Evolutionary conservation across 148 eudicot genomes (phyloP).

Genomic region (Selenicereus undatus): DNA sequence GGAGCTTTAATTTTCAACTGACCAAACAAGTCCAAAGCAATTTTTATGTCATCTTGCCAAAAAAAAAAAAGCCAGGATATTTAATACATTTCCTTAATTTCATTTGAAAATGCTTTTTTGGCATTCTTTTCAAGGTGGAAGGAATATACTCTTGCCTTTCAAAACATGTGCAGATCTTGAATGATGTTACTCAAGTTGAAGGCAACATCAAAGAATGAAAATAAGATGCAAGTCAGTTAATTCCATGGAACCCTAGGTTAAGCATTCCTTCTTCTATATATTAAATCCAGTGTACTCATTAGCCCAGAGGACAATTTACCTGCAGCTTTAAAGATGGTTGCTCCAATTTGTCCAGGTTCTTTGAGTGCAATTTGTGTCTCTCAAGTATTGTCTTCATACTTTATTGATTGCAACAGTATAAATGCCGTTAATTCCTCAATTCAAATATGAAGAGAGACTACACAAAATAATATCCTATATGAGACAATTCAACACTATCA

Average conservation of each 20-base stretch:
- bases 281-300: not conserved
- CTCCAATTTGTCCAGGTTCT: slow-evolving; percentile 67
- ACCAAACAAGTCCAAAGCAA: not conserved
- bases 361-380: slow-evolving; percentile 64
- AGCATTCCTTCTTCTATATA: not conserved
- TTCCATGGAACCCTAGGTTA: not conserved
- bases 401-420: slow-evolving; percentile 19
- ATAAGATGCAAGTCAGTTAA: not conserved
- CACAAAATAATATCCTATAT: not conserved
- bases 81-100: not conserved
- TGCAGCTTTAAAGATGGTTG: slow-evolving; percentile 73
- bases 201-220: not conserved
- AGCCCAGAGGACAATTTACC: slow-evolving; percentile 37
- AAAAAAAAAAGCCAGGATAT: not conserved
- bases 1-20: not conserved
- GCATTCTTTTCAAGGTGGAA: not conserved
- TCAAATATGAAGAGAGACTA: not conserved
- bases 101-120: not conserved
- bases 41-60: not conserved
- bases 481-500: not conserved
- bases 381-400: slow-evolving; percentile 78
- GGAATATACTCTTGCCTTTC: not conserved
- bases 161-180: not conserved
- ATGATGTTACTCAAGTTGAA: not conserved
- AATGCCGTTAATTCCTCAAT: slow-evolving; percentile 3